phyloP scores from a whole-genome alignment of 768 basidiomycete species.

The Crucibulum laeve region DNA sequence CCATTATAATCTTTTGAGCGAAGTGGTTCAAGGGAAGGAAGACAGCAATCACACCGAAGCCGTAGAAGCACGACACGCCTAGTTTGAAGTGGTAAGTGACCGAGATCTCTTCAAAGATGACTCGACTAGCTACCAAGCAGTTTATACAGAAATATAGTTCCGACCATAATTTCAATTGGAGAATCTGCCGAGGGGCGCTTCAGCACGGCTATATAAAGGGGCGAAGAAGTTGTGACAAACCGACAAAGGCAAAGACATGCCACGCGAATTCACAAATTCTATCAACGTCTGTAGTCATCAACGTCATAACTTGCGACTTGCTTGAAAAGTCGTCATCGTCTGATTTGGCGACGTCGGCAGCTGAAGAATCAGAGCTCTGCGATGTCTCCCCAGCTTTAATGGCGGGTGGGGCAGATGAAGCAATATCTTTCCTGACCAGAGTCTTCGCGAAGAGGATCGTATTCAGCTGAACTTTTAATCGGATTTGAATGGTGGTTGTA shows the following conservation, averaged over 20 bases:
- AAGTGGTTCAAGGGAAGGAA: conserved; percentile 79
- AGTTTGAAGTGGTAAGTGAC: not conserved
- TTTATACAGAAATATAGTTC: conserved; percentile 70
- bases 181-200: too few relatives aligned
- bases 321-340: conserved; percentile 55
- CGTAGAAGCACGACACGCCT: conserved; percentile 71
- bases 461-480: conserved; percentile 73
- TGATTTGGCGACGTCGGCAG: too few relatives aligned
- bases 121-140: conserved; percentile 52
- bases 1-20: conserved; percentile 74
- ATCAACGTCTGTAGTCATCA: conserved; percentile 95
- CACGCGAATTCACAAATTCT: conserved; percentile 82
- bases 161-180: conserved; percentile 75
- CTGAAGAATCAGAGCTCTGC: too few relatives aligned
- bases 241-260: conserved; percentile 73
- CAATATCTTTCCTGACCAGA: conserved; percentile 79
- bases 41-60: conserved; percentile 69
- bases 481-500: conserved; percentile 66
- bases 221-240: too few relatives aligned
- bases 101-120: not conserved
- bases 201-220: too few relatives aligned
- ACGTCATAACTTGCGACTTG: conserved; percentile 85
- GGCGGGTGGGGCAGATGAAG: conserved; percentile 44
- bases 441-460: conserved; percentile 85
- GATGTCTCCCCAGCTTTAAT: too few relatives aligned